Percentiles rank a stretch among this genome's conserved stretches.
phyloP scores from a whole-genome alignment of 176 grass and related monocot genomes.

The Typha latifolia region DNA sequence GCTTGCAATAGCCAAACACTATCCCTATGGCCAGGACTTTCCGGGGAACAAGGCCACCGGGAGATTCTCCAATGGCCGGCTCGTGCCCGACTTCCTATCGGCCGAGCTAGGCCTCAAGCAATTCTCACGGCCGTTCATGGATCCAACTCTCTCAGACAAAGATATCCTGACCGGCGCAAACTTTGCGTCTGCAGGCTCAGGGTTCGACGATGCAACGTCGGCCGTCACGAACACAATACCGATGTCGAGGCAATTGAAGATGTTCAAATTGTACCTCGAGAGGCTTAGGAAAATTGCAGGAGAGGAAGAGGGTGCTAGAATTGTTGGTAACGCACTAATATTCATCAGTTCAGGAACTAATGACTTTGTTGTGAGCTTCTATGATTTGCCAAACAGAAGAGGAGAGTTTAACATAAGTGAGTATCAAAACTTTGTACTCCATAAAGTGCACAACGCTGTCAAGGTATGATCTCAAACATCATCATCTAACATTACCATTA shows the following conservation, averaged over 20 bases:
- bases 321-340: background rate
- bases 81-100: background rate
- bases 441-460: background rate
- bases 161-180: background rate
- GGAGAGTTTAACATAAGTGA: background rate
- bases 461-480: background rate
- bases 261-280: background rate
- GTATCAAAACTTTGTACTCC: background rate
- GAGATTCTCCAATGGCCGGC: constrained; percentile 1
- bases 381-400: background rate
- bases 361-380: background rate
- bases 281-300: background rate
- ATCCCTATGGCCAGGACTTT: background rate
- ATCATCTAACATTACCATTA: background rate
- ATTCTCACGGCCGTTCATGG: background rate
- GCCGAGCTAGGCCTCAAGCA: background rate
- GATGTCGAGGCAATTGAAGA: background rate
- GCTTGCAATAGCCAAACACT: background rate
- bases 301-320: background rate
- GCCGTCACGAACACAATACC: background rate
- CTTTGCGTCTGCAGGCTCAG: background rate
- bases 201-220: background rate
- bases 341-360: background rate
- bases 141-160: background rate
- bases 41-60: background rate